These are phyloP conservation scores for Saturnispora besseyi DNA, from an alignment of 805 yeast species.

Conservation along the genomic window DNA sequence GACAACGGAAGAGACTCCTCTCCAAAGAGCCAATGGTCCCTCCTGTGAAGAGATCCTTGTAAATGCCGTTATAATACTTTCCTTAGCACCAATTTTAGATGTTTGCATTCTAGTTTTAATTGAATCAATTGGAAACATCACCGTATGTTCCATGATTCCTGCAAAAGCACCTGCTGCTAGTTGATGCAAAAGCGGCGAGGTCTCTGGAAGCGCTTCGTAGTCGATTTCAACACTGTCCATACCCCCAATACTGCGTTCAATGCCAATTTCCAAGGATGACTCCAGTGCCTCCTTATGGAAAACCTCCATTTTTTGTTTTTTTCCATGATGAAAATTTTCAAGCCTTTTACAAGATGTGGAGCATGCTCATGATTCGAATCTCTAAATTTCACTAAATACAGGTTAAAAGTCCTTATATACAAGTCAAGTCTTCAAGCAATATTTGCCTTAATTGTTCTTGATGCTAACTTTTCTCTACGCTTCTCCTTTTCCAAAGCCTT, in stretches of 20 bases:
- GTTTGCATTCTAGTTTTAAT: conserved; percentile 93
- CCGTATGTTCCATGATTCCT: conserved; percentile 98
- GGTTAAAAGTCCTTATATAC: background rate
- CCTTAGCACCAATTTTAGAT: conserved; percentile 20
- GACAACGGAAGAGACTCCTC: conserved; percentile 86
- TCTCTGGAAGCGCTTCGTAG: conserved; percentile 85
- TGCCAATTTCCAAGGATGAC: background rate
- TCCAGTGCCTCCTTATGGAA: background rate
- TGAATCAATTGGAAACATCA: conserved; percentile 96
- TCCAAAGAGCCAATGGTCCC: conserved; percentile 84
- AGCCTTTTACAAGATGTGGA: background rate
- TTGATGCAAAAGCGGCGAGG: conserved; percentile 75
- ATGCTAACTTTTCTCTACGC: conserved; percentile 26
- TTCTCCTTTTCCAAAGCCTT: conserved; percentile 28
- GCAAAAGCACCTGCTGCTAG: conserved; percentile 94
- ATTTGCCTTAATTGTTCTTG: background rate
- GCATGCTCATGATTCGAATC: background rate
- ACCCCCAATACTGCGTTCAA: background rate
- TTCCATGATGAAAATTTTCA: background rate
- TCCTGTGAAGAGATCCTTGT: conserved; percentile 74
- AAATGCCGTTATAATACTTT: conserved; percentile 55
- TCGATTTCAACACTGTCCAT: conserved; percentile 45
- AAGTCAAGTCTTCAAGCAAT: background rate
- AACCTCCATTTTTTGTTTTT: background rate
- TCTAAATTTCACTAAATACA: background rate